A percentile compares a stretch with the other conserved stretches of the same genome.
Evolutionary conservation across 306 rosid genomes (phyloP).

Genomic region (Fagus sylvatica): DNA sequence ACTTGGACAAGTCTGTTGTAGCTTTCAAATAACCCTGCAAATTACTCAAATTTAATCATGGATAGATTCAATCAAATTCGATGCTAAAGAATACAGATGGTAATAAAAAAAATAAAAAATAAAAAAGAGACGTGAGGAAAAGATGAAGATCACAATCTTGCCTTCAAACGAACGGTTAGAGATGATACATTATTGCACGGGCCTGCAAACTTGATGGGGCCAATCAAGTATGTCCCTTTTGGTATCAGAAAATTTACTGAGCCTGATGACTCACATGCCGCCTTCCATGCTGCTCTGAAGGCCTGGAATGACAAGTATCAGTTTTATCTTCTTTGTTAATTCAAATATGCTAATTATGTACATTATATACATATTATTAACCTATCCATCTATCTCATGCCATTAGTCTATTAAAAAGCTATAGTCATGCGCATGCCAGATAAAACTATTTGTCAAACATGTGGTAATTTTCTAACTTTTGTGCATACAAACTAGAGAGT

Average conservation of each 20-base stretch:
- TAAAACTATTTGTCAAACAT: too few species aligned
- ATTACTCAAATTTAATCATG: slow-evolving; percentile 6
- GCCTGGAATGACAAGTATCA: slow-evolving; percentile 34
- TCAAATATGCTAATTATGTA: too few species aligned
- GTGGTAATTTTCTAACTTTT: too few species aligned
- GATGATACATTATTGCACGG: slow-evolving; percentile 43
- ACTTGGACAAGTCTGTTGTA: slow-evolving; percentile 39
- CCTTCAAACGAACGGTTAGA: slow-evolving; percentile 40
- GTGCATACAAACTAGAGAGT: too few species aligned
- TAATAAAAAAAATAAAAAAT: neutral
- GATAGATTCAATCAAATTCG: neutral
- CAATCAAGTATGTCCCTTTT: slow-evolving; percentile 43
- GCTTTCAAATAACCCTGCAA: slow-evolving; percentile 55
- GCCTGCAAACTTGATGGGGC: slow-evolving; percentile 41
- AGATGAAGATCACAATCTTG: slow-evolving; percentile 20
- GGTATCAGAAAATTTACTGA: slow-evolving; percentile 40
- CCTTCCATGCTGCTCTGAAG: slow-evolving; percentile 42
- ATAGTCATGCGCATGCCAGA: too few species aligned
- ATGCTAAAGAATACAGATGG: neutral
- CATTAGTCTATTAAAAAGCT: too few species aligned
- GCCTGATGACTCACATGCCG: slow-evolving; percentile 42
- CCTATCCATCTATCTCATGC: too few species aligned
- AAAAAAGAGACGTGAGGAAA: neutral
- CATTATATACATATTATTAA: too few species aligned
- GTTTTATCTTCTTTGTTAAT: neutral